Evolutionary conservation across 2,329 filamentous ascomycete species (phyloP).

Genomic region (Ophiostoma fasciatum): DNA sequence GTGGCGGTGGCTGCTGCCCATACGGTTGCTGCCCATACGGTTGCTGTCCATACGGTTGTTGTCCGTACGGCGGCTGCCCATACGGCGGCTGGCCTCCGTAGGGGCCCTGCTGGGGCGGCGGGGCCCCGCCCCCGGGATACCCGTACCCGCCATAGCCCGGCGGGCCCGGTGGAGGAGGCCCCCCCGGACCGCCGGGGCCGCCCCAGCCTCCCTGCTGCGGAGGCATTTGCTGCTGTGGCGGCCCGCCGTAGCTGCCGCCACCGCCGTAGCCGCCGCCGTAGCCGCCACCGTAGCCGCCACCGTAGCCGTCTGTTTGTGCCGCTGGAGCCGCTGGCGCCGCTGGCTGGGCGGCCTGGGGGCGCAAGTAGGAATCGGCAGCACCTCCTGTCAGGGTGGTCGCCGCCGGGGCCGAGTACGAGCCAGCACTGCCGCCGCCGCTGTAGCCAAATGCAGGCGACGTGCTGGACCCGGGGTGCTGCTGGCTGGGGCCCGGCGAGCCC

Average conservation of each 20-base stretch:
- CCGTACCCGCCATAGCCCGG: not conserved
- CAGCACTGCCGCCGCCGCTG: conserved; percentile 17
- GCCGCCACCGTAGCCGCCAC: not conserved
- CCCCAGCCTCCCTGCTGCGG: conserved; percentile 3
- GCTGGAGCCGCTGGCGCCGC: not conserved
- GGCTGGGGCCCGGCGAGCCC: conserved; percentile 19
- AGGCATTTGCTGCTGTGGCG: not conserved
- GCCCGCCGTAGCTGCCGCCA: not conserved
- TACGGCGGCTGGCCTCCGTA: conserved; percentile 6
- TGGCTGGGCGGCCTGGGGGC: conserved; percentile 8
- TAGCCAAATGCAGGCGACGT: conserved; percentile 26
- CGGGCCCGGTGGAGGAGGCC: not conserved
- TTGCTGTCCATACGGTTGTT: conserved; percentile 5
- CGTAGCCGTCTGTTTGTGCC: not conserved
- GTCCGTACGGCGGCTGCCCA: conserved; percentile 9
- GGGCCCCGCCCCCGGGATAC: no score
- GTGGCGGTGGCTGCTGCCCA: not conserved
- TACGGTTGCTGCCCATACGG: conserved; percentile 1
- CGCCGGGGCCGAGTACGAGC: not conserved
- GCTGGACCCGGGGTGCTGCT: not conserved
- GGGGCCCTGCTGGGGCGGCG: conserved; percentile 1
- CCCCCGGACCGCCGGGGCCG: conserved; percentile 1
- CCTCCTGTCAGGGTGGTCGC: conserved; percentile 8
- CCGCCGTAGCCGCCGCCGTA: not conserved
- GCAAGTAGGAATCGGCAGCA: conserved; percentile 9